phyloP scores from a whole-genome alignment of 164 flowering plant genomes.

The Stephania japonica region DNA sequence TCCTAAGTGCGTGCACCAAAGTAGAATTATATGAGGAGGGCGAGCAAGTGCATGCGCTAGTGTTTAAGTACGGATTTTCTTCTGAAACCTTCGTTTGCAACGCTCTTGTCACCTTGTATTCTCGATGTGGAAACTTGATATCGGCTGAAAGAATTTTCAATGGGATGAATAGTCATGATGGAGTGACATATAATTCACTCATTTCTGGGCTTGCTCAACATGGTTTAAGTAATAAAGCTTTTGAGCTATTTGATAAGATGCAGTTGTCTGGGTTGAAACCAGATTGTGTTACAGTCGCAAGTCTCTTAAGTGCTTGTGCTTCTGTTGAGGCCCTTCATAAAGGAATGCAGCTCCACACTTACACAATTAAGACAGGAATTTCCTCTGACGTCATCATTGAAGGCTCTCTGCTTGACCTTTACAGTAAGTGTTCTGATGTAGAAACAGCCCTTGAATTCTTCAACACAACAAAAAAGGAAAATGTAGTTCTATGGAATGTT shows the following conservation, averaged over 20 bases:
- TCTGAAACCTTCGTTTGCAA: constrained; percentile 4
- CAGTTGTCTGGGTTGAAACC: constrained; percentile 4
- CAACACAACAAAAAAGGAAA: neutral
- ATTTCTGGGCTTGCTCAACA: neutral
- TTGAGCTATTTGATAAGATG: constrained; percentile 2
- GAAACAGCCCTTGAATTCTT: constrained; percentile 6
- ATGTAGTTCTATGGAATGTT: constrained; percentile 3
- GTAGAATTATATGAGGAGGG: neutral
- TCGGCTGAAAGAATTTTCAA: neutral
- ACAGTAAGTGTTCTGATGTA: constrained; percentile 6
- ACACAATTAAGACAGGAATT: neutral
- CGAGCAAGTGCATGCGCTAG: neutral
- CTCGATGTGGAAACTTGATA: neutral
- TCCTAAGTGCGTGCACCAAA: constrained; percentile 5
- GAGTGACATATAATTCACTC: neutral
- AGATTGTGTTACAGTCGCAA: constrained; percentile 5
- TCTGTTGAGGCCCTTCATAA: constrained; percentile 1
- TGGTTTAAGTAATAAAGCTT: neutral
- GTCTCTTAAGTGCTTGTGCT: constrained; percentile 8
- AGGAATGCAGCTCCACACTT: constrained; percentile 1
- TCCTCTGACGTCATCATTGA: constrained; percentile 3
- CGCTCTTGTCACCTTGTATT: neutral
- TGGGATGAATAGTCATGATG: neutral
- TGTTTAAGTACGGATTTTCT: neutral
- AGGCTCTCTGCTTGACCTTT: constrained; percentile 7